Percentiles rank a stretch among this genome's conserved stretches.
These are phyloP conservation scores for Lactuca saligna DNA, from an alignment of 129 eudicot genomes.

Conservation along the genomic window DNA sequence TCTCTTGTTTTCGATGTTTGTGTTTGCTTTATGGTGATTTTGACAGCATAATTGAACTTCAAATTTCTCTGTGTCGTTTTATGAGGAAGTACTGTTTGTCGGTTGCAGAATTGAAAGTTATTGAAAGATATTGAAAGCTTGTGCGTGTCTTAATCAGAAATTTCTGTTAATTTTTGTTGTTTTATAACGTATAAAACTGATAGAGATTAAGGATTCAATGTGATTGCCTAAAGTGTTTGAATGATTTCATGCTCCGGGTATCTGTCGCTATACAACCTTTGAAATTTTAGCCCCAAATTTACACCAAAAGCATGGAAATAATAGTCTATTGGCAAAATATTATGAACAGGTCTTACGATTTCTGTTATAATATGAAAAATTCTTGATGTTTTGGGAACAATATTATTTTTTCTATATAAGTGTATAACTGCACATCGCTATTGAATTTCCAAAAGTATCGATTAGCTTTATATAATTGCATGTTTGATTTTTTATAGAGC, in stretches of 20 bases:
- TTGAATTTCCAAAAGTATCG: neutral
- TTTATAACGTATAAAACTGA: conserved; percentile 3
- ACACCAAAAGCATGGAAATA: neutral
- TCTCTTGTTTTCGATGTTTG: neutral
- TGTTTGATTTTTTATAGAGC: conserved; percentile 1
- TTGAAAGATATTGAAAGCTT: conserved; percentile 25
- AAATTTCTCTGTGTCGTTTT: neutral
- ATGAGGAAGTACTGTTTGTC: conserved; percentile 30
- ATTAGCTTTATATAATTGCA: conserved; percentile 7
- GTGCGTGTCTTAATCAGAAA: conserved; percentile 5
- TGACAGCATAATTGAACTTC: conserved; percentile 13
- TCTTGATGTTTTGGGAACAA: neutral
- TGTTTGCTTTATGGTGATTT: conserved; percentile 9
- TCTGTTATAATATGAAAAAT: neutral
- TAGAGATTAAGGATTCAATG: conserved; percentile 4
- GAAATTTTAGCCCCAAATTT: neutral
- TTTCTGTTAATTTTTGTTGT: conserved; percentile 7
- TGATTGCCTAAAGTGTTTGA: neutral
- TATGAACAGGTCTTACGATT: neutral
- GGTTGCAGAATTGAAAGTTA: conserved; percentile 16
- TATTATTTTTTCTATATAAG: too few species aligned
- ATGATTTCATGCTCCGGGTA: neutral
- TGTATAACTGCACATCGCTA: neutral
- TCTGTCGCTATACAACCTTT: neutral
- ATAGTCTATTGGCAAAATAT: neutral